phyloP scores from a whole-genome alignment of 2,329 filamentous ascomycete genomes.

The Botrytis tulipae region DNA sequence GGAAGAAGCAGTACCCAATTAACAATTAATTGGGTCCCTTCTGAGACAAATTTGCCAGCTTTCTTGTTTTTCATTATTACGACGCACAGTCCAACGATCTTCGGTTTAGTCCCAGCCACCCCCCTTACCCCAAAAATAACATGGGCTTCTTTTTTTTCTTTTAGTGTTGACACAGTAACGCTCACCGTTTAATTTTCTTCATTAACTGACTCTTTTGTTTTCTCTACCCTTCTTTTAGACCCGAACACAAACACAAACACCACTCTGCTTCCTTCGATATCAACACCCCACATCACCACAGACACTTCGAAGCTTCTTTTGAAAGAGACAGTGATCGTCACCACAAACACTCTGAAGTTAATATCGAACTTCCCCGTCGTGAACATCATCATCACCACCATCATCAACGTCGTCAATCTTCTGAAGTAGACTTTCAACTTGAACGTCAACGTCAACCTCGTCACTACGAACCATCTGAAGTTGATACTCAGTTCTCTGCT shows the following conservation, averaged over 20 bases:
- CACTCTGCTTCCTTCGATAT: constrained; percentile 51
- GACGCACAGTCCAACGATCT: constrained; percentile 23
- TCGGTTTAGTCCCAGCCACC: constrained; percentile 14
- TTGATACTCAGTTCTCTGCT: constrained; percentile 31
- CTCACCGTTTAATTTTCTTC: constrained; percentile 34
- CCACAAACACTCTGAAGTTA: constrained; percentile 17
- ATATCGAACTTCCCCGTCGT: constrained; percentile 43
- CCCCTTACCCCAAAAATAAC: constrained; percentile 23
- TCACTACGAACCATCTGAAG: constrained; percentile 32
- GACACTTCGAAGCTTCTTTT: constrained; percentile 28
- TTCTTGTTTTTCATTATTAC: constrained; percentile 19
- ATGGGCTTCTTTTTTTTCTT: constrained; percentile 26
- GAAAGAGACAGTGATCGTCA: constrained; percentile 21
- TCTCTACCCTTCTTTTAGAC: constrained; percentile 22
- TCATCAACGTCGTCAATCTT: constrained; percentile 25
- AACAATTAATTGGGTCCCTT: constrained; percentile 21
- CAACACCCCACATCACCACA: constrained; percentile 40
- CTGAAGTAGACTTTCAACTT: constrained; percentile 45
- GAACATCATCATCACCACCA: constrained; percentile 27
- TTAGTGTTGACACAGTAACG: constrained; percentile 45
- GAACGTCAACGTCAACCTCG: constrained; percentile 40
- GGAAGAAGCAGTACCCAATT: constrained; percentile 17
- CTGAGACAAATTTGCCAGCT: constrained; percentile 24
- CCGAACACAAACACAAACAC: constrained; percentile 42
- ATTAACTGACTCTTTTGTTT: constrained; percentile 29